Evolutionary conservation across 208 protist species (phyloP).

Genomic region (Acanthamoeba sp.): DNA sequence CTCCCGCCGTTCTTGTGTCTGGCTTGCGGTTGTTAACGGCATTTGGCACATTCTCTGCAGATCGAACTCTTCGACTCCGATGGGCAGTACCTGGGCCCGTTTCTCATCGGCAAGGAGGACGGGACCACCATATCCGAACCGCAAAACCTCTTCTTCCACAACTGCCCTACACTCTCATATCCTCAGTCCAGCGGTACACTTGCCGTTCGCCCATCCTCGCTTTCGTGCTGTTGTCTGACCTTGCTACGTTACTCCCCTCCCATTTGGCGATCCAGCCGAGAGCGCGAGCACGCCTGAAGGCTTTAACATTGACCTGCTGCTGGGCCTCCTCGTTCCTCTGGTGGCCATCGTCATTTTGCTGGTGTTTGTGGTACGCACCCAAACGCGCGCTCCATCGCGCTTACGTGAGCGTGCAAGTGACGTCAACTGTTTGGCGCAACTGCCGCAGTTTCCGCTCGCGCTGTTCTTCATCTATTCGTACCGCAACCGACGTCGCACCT

Average conservation of each 20-base stretch:
- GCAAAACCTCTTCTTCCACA: conserved; percentile 43
- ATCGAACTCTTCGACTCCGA: background rate
- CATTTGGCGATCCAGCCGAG: too few relatives aligned
- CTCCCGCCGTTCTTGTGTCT: background rate
- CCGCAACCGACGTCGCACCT: background rate
- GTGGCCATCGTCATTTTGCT: background rate
- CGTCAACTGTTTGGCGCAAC: background rate
- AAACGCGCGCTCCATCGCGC: background rate
- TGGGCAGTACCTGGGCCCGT: background rate
- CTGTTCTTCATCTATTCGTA: conserved; percentile 1
- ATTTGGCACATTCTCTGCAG: background rate
- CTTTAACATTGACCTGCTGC: conserved; percentile 7
- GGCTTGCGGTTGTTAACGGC: background rate
- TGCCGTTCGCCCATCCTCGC: background rate
- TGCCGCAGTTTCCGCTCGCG: background rate
- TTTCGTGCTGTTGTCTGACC: too few relatives aligned
- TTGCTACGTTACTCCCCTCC: too few relatives aligned
- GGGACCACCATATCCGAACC: conserved; percentile 29
- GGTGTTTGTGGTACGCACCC: background rate
- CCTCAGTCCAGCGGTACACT: background rate
- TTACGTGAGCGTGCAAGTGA: background rate
- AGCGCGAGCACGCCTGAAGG: background rate
- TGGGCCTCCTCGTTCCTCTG: conserved; percentile 3
- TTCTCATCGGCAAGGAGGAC: background rate
- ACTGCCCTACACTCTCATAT: background rate